Evolutionary conservation across 345 rosid genomes (phyloP).

Genomic region (Geranium rotundifolium): DNA sequence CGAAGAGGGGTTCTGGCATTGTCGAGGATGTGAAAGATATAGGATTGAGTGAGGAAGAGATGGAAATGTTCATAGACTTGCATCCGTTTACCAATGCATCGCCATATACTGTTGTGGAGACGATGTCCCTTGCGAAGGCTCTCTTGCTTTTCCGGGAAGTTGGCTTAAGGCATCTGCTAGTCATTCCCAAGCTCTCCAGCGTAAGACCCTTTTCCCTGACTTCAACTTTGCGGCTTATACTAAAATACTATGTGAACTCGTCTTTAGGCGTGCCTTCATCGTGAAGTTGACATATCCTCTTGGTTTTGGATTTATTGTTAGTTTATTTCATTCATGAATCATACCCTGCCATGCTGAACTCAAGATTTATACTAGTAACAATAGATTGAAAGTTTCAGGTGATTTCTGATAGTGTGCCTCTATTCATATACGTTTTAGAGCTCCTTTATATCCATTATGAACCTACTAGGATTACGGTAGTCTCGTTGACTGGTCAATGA

Average conservation of each 20-base stretch:
- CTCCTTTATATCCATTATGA: no score
- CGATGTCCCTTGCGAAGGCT: slow-evolving; percentile 91
- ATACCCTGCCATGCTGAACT: no score
- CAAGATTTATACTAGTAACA: no score
- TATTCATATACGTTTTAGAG: no score
- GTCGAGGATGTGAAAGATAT: slow-evolving; percentile 52
- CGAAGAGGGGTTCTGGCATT: slow-evolving; percentile 67
- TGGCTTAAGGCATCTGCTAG: slow-evolving; percentile 78
- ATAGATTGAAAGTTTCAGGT: no score
- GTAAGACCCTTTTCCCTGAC: slow-evolving; percentile 31
- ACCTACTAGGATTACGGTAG: no score
- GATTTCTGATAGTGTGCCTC: no score
- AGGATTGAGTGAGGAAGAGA: slow-evolving; percentile 57
- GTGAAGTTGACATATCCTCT: no score
- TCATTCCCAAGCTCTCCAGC: slow-evolving; percentile 56
- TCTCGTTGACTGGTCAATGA: no score
- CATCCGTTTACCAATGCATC: slow-evolving; percentile 86
- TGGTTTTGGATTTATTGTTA: no score
- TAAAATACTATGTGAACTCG: not conserved
- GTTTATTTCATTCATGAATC: no score
- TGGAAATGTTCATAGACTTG: slow-evolving; percentile 80
- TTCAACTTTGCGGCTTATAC: not conserved
- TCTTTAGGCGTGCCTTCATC: no score
- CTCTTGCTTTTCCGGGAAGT: slow-evolving; percentile 69
- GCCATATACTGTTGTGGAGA: slow-evolving; percentile 85